A percentile compares a stretch with the other conserved stretches of the same genome.
phyloP scores from a whole-genome alignment of 768 basidiomycete species.

The Boletus subcaerulescens region DNA sequence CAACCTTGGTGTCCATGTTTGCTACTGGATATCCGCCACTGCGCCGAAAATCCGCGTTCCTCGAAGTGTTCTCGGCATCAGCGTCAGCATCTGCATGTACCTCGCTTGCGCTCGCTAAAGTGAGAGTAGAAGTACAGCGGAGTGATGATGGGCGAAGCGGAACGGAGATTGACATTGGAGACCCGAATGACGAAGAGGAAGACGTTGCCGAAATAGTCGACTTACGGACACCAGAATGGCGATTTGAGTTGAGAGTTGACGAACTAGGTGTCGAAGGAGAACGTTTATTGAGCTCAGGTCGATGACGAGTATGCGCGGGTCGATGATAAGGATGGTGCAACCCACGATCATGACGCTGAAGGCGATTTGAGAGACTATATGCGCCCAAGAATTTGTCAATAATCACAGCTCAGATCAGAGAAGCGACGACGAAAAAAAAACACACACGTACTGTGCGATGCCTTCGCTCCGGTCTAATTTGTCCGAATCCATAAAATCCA shows the following conservation, averaged over 20 bases:
- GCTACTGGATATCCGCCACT: constrained; percentile 16
- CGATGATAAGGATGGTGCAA: constrained; percentile 63
- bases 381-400: constrained; percentile 11
- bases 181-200: constrained; percentile 34
- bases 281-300: constrained; percentile 19
- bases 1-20: constrained; percentile 17
- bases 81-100: constrained; percentile 4
- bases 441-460: constrained; percentile 59
- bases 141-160: constrained; percentile 44
- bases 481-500: constrained; percentile 72
- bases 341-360: constrained; percentile 60
- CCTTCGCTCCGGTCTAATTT: constrained; percentile 44
- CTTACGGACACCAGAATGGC: constrained; percentile 28
- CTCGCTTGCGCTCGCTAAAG: constrained; percentile 23
- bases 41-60: constrained; percentile 7
- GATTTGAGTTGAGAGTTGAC: constrained; percentile 53
- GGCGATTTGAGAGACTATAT: constrained; percentile 59
- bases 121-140: constrained; percentile 35
- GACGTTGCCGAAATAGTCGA: constrained; percentile 28
- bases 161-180: constrained; percentile 36
- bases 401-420: constrained; percentile 2
- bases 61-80: constrained; percentile 11
- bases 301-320: constrained; percentile 28
- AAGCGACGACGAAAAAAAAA: constrained; percentile 2
- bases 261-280: constrained; percentile 61